phyloP scores from a whole-genome alignment of 768 basidiomycete species.

The Chalciporus chontae region DNA sequence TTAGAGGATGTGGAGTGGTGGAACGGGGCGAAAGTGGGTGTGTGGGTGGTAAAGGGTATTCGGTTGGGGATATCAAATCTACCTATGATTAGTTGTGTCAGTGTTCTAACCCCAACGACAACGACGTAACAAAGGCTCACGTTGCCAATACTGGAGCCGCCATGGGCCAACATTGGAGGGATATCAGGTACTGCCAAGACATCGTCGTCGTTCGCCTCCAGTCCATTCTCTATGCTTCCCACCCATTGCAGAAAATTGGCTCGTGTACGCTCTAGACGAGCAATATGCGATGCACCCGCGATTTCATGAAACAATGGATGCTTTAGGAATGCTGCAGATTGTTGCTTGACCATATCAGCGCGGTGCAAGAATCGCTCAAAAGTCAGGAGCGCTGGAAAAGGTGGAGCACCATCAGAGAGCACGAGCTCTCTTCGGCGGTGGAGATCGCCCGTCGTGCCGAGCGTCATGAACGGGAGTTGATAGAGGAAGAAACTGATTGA shows the following conservation, averaged over 20 bases:
- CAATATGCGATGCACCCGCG: slow-evolving; percentile 9
- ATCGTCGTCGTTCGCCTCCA: background rate
- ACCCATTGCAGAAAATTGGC: slow-evolving; percentile 21
- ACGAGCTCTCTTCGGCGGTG: background rate
- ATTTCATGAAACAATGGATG: slow-evolving; percentile 51
- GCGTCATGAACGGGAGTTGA: slow-evolving; percentile 47
- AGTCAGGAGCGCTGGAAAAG: slow-evolving; percentile 41
- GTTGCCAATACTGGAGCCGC: slow-evolving; percentile 29
- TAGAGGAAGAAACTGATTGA: slow-evolving; percentile 42
- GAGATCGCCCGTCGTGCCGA: slow-evolving; percentile 14
- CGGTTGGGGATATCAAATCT: slow-evolving; percentile 32
- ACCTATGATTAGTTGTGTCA: slow-evolving; percentile 22
- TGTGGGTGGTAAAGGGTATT: slow-evolving; percentile 32
- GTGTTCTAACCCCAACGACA: background rate
- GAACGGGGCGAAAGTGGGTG: slow-evolving; percentile 23
- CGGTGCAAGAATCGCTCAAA: slow-evolving; percentile 46
- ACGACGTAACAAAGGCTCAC: slow-evolving; percentile 6
- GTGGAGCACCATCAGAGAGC: slow-evolving; percentile 29
- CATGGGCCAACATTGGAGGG: slow-evolving; percentile 11
- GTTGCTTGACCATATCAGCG: slow-evolving; percentile 34
- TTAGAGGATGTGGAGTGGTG: slow-evolving; percentile 11
- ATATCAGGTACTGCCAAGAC: slow-evolving; percentile 5
- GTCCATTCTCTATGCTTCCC: slow-evolving; percentile 8
- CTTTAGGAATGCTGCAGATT: slow-evolving; percentile 30
- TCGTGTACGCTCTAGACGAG: background rate